Evolutionary conservation across 768 basidiomycete genomes (phyloP).

Genomic region (Epithele typhae): DNA sequence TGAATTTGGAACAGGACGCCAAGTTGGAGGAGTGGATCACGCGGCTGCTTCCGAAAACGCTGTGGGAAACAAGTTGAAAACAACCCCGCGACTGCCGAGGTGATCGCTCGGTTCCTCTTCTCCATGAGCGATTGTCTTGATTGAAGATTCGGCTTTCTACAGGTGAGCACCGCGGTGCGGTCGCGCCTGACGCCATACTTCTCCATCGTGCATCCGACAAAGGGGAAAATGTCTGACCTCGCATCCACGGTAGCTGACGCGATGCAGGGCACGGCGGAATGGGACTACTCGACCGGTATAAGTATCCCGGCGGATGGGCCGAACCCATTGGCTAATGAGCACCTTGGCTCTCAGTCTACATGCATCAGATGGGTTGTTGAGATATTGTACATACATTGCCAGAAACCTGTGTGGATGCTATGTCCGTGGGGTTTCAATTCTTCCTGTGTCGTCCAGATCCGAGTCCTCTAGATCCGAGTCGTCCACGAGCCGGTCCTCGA

Average conservation of each 20-base stretch:
- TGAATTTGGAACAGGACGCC: conserved; percentile 20
- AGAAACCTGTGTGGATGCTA: too few relatives aligned
- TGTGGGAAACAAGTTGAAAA: conserved; percentile 81
- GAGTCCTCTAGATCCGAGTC: too few relatives aligned
- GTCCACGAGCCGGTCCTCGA: too few relatives aligned
- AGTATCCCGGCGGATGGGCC: too few relatives aligned
- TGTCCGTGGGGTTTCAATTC: too few relatives aligned
- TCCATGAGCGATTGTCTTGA: too few relatives aligned
- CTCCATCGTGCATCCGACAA: conserved; percentile 65
- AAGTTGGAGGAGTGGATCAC: conserved; percentile 62
- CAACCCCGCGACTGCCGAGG: conserved; percentile 54
- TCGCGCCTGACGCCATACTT: conserved; percentile 79
- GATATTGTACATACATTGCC: conserved; percentile 19
- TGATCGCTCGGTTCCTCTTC: conserved; percentile 52
- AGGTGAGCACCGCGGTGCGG: conserved; percentile 49
- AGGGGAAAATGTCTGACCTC: conserved; percentile 49
- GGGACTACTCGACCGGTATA: conserved; percentile 16
- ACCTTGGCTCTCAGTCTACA: not conserved
- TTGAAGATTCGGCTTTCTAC: conserved; percentile 12
- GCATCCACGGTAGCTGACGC: conserved; percentile 18
- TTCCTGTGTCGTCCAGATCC: too few relatives aligned
- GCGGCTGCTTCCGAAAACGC: conserved; percentile 69
- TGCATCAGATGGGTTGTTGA: conserved; percentile 7
- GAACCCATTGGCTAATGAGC: too few relatives aligned
- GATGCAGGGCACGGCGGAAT: conserved; percentile 15